phyloP scores from a whole-genome alignment of 805 yeast species.

The Clavispora phyllophila region DNA sequence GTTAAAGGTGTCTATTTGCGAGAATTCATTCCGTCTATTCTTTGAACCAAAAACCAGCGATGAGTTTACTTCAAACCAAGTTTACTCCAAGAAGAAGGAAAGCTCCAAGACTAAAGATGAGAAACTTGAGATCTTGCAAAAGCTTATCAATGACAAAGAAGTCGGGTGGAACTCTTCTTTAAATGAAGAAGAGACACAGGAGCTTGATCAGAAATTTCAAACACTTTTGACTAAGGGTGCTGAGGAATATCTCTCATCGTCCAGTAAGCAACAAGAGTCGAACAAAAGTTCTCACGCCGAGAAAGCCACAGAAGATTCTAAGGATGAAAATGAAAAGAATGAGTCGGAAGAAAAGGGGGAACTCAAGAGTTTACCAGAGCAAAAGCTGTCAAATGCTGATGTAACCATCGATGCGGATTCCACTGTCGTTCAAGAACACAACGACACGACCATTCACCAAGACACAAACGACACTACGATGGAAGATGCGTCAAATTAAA shows the following conservation, averaged over 20 bases:
- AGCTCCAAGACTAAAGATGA: slow-evolving; percentile 21
- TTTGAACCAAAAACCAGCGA: slow-evolving; percentile 79
- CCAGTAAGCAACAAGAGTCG: slow-evolving; percentile 12
- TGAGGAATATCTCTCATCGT: slow-evolving; percentile 17
- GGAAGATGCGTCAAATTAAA: slow-evolving; percentile 31
- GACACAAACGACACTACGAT: slow-evolving; percentile 47
- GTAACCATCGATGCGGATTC: slow-evolving; percentile 42
- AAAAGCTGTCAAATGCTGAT: slow-evolving; percentile 14
- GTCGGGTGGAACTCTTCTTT: slow-evolving; percentile 51
- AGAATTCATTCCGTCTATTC: slow-evolving; percentile 71
- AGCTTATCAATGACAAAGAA: slow-evolving; percentile 44
- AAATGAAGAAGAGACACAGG: slow-evolving; percentile 30
- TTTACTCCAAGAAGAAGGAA: slow-evolving; percentile 37
- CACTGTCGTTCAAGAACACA: slow-evolving; percentile 41
- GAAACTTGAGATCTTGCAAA: slow-evolving; percentile 29
- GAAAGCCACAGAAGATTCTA: background rate
- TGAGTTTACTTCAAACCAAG: slow-evolving; percentile 61
- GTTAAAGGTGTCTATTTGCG: slow-evolving; percentile 72
- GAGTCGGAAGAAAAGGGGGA: background rate
- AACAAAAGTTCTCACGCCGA: background rate
- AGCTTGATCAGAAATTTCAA: slow-evolving; percentile 26
- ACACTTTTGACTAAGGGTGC: slow-evolving; percentile 39
- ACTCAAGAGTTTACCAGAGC: background rate
- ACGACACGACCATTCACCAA: slow-evolving; percentile 45
- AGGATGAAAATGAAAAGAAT: slow-evolving; percentile 14